Evolutionary conservation across 1,139 yeast species (phyloP).

Genomic region (Protomyces inundatus): DNA sequence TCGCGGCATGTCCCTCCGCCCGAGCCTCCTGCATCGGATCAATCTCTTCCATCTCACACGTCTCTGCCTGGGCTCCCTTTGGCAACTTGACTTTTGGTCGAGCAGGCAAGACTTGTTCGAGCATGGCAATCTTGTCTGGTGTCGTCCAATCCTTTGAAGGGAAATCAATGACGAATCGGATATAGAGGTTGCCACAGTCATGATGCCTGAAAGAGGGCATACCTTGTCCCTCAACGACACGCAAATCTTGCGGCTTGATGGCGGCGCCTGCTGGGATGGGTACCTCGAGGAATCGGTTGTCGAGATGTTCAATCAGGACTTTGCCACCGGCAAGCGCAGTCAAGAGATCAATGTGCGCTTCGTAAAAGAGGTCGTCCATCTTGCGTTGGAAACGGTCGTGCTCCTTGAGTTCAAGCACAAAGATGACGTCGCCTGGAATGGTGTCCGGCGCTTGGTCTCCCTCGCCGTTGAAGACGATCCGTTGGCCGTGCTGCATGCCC

Average conservation of each 20-base stretch:
- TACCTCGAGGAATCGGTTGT: constrained; percentile 80
- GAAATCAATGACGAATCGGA: constrained; percentile 51
- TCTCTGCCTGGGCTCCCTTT: constrained; percentile 56
- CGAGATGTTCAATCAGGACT: constrained; percentile 72
- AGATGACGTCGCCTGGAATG: constrained; percentile 93
- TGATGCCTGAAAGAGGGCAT: constrained; percentile 66
- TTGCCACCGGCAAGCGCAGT: constrained; percentile 97
- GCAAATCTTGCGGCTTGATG: constrained; percentile 73
- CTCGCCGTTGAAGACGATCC: constrained; percentile 85
- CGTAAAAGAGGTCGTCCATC: constrained; percentile 81
- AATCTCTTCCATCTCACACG: constrained; percentile 62
- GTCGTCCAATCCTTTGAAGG: constrained; percentile 44
- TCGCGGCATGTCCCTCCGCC: constrained; percentile 39
- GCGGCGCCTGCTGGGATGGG: constrained; percentile 87
- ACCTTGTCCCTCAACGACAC: constrained; percentile 89
- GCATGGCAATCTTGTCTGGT: constrained; percentile 40
- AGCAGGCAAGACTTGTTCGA: constrained; percentile 45
- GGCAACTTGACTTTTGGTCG: constrained; percentile 38
- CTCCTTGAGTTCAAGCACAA: constrained; percentile 82
- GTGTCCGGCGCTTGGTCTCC: constrained; percentile 97
- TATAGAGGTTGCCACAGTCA: constrained; percentile 48
- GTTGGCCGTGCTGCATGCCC: constrained; percentile 96
- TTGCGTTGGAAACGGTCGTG: constrained; percentile 77
- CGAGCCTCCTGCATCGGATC: constrained; percentile 52
- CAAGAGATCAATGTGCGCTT: constrained; percentile 81